Percentiles rank a stretch among this genome's conserved stretches.
phyloP scores from a whole-genome alignment of 1,139 yeast genomes.

The Debaryomycetaceae sp. region DNA sequence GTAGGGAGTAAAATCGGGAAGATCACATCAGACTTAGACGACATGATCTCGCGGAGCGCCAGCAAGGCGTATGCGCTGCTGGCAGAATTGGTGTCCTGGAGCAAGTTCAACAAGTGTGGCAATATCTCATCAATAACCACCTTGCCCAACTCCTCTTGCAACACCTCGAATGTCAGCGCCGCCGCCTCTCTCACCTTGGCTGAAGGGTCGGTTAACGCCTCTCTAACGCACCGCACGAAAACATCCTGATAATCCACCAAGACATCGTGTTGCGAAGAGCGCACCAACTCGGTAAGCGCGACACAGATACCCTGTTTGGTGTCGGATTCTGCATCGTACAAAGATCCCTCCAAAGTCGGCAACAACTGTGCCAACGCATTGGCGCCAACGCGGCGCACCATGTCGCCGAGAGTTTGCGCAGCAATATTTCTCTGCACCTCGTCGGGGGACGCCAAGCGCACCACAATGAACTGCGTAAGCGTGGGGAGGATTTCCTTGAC shows the following conservation, averaged over 20 bases:
- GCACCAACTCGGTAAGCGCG: conserved; percentile 82
- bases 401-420: conserved; percentile 90
- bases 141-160: conserved; percentile 79
- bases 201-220: conserved; percentile 72
- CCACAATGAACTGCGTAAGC: conserved; percentile 74
- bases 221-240: conserved; percentile 72
- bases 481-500: conserved; percentile 88
- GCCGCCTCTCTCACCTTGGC: conserved; percentile 83
- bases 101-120: conserved; percentile 73
- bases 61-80: conserved; percentile 70
- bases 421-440: conserved; percentile 81
- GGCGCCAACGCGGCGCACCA: conserved; percentile 92
- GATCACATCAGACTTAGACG: conserved; percentile 81
- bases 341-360: conserved; percentile 75
- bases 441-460: conserved; percentile 76
- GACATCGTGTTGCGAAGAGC: conserved; percentile 63
- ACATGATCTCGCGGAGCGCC: conserved; percentile 90
- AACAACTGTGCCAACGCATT: conserved; percentile 79
- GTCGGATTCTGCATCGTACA: conserved; percentile 61
- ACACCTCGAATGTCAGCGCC: conserved; percentile 82
- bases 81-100: conserved; percentile 50
- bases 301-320: conserved; percentile 96
- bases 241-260: conserved; percentile 62
- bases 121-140: conserved; percentile 82
- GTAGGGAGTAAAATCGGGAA: conserved; percentile 94